phyloP scores from a whole-genome alignment of 331 rosid species.

The Malus hybrid region DNA sequence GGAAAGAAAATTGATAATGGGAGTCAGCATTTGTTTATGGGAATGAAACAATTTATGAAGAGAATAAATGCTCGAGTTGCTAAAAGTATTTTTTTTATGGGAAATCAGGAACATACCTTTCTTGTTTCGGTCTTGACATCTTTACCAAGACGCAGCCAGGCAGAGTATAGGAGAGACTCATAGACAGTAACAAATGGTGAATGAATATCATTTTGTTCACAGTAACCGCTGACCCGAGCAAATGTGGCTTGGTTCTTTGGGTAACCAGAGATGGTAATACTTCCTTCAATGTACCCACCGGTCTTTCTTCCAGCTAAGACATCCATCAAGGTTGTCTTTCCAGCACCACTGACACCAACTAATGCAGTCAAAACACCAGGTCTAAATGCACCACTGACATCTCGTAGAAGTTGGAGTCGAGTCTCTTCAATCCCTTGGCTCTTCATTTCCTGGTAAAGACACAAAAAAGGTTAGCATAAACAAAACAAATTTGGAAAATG shows the following conservation, averaged over 20 bases:
- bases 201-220: constrained; percentile 61
- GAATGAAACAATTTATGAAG: background rate
- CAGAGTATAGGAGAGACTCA: constrained; percentile 48
- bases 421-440: constrained; percentile 34
- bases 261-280: constrained; percentile 44
- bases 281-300: constrained; percentile 52
- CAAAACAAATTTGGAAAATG: background rate
- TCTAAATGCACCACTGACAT: constrained; percentile 48
- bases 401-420: constrained; percentile 38
- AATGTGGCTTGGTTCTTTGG: constrained; percentile 51
- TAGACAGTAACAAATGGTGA: constrained; percentile 49
- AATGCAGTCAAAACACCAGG: constrained; percentile 53
- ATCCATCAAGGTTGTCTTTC: constrained; percentile 62
- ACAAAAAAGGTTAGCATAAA: background rate
- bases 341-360: constrained; percentile 71
- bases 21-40: constrained; percentile 1
- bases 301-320: constrained; percentile 63
- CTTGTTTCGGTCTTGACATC: constrained; percentile 28
- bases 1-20: background rate
- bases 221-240: constrained; percentile 52
- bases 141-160: constrained; percentile 50
- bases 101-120: constrained; percentile 12
- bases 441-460: constrained; percentile 44
- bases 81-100: too few relatives aligned
- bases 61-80: background rate